Conservation (phyloP, 208 protist genomes). For the Acanthamoeba castellanii region DNA sequence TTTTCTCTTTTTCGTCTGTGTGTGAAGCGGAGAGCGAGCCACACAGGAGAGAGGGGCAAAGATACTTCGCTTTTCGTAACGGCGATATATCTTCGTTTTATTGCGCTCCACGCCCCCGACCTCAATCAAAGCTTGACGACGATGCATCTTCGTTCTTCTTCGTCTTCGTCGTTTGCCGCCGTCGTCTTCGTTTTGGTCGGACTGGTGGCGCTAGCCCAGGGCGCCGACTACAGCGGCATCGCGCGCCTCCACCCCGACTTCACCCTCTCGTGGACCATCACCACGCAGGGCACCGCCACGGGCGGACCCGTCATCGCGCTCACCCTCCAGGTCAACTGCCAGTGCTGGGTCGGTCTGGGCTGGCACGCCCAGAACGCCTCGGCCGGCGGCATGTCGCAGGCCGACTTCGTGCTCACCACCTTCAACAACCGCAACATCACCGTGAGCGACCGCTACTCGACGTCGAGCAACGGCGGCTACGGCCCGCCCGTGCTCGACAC, state of each 20-base stretch:
- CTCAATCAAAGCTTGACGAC: no score
- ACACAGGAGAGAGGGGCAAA: no score
- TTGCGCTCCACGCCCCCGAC: no score
- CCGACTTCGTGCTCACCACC: constrained; percentile 53
- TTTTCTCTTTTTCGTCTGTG: no score
- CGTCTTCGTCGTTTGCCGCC: neutral
- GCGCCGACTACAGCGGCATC: neutral
- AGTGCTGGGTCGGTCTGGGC: constrained; percentile 16
- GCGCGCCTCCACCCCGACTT: constrained; percentile 10
- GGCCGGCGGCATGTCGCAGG: constrained; percentile 15
- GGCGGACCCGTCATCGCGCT: neutral
- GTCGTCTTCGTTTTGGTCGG: neutral
- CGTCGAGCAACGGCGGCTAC: neutral
- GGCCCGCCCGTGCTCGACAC: constrained; percentile 47
- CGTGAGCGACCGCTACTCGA: constrained; percentile 18
- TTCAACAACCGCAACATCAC: constrained; percentile 25
- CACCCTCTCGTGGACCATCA: constrained; percentile 17
- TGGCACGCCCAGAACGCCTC: neutral
- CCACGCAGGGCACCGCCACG: constrained; percentile 1
- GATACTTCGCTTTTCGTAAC: no score
- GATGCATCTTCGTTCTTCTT: no score
- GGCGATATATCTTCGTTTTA: no score
- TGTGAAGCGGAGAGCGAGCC: no score
- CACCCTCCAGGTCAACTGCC: constrained; percentile 24
- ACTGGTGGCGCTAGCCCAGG: neutral